These are phyloP conservation scores for Boechera stricta DNA, from an alignment of 345 rosid genomes.

Conservation along the genomic window DNA sequence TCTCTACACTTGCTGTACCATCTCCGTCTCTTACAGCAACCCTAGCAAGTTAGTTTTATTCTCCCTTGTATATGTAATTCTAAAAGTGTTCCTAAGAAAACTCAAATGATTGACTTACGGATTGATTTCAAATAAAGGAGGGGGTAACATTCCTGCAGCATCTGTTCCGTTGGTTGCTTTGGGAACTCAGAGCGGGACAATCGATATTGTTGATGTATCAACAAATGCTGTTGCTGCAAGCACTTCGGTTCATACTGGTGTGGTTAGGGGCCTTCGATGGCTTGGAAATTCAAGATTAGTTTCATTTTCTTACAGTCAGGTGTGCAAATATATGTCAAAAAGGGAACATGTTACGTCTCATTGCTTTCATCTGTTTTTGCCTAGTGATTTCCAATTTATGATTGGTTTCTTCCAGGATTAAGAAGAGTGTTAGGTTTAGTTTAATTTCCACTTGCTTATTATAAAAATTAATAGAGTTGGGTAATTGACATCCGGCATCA, in stretches of 20 bases:
- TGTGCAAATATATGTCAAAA: slow-evolving; percentile 37
- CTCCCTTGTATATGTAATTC: slow-evolving; percentile 31
- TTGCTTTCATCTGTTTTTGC: slow-evolving; percentile 27
- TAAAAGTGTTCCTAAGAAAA: slow-evolving; percentile 15
- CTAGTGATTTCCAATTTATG: background rate
- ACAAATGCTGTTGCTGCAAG: slow-evolving; percentile 91
- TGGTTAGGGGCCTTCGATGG: slow-evolving; percentile 92
- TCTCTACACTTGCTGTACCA: slow-evolving; percentile 94
- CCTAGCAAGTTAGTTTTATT: slow-evolving; percentile 77
- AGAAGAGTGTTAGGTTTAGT: slow-evolving; percentile 15
- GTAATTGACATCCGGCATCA: slow-evolving; percentile 18
- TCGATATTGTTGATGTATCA: slow-evolving; percentile 90
- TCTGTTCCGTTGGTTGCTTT: slow-evolving; percentile 97
- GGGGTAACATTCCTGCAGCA: slow-evolving; percentile 88
- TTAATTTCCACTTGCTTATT: slow-evolving; percentile 21
- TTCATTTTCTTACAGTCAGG: slow-evolving; percentile 88
- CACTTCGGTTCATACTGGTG: slow-evolving; percentile 76
- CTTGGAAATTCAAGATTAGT: slow-evolving; percentile 98
- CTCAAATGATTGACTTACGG: slow-evolving; percentile 38
- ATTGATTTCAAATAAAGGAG: slow-evolving; percentile 63
- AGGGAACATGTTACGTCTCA: slow-evolving; percentile 11
- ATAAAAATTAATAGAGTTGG: background rate
- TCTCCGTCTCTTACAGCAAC: slow-evolving; percentile 94
- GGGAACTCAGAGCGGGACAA: slow-evolving; percentile 91
- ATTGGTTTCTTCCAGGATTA: slow-evolving; percentile 20